Base-by-base conservation (phyloP, 164 flowering plant genomes). In the Piper betle region DNA sequence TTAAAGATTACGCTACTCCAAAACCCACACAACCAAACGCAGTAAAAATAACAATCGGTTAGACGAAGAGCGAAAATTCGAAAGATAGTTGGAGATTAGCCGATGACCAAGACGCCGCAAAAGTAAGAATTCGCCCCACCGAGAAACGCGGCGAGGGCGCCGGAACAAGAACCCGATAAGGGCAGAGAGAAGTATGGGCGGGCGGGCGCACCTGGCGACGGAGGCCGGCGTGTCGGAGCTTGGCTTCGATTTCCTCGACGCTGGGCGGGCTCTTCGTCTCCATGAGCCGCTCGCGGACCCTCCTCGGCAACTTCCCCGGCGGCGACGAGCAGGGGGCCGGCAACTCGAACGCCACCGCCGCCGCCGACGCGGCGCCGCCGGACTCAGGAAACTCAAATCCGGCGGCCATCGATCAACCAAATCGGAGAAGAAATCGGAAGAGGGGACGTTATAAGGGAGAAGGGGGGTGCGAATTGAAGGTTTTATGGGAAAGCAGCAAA, bases 161-260 rank as follows among this genome's bases (percentile, higher is more conserved):
- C 50, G 50, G 50, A 0, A 6, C 3, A 46, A 46, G 50, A 25
- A 25, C 33, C 33, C 33, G 33, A 25, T 25, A 25, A 25, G 33
- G 2, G 33, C 33, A 1, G 33, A 25, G 33, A 25, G 33, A 25
- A 25, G 33, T 25, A 25, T 25, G 33, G 33, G 33, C 33, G 33
- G 33, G 33, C 33, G 33, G 33, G 33, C 33, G 33, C 33, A 42
- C 99, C 86, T 91, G 96, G 72, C 99, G 74, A 15, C 99, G 86
- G 69, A 82, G 84, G 81, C 85, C 83, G 50, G 99, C 99, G 52
- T 77, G 80, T 25, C 78, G 82, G 64, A 94, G 96, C 82, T 85
- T 94, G 57, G 89, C 83, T 65, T 91, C 88, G 66, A 94, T 94
- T 41, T 88, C 90, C 61, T 86, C 88, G 10, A 67, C 85, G 41